Evolutionary conservation across 768 basidiomycete species (phyloP), one percentile per base, ranked within the genome.

Genomic region (Pisolithus microcarpus): DNA sequence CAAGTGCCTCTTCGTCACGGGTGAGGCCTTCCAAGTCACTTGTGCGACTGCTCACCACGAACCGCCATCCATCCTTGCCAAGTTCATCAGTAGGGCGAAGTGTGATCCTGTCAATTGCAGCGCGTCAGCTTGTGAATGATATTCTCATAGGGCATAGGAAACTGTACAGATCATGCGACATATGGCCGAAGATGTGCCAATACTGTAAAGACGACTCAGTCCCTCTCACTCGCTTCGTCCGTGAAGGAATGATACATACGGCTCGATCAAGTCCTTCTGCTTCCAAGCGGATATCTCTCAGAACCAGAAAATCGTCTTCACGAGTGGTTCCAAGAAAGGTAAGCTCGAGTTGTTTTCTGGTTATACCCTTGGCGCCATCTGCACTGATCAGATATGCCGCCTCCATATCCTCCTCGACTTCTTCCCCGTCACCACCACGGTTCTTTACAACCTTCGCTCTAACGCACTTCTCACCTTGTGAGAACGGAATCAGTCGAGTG

Each of bases 401-500:
- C 7, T 51, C 57, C 5, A 65, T 52, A 3, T 45, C 60, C 51
- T 75, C 71, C n/a, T 49, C 42, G 0, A 44, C 38, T 31, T 65
- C 64, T 26, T 59, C 21, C 1, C 58, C 68, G 3, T 63, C 55
- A 19, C 30, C 46, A 16, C 24, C 38, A 31, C 26, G 43, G 13
- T 16, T 55, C 49, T 65, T 61, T 23, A 66, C 34, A 5, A 79
- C 51, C 11, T 65, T 65, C 8, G 70, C 76, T 11, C 62, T 54
- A 6, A 79, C 72, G 28, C 53, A 53, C 30, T 68, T 65, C 1
- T 63, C 61, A 8, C 56, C 54, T 50, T 78, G 72, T 46, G 68
- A 61, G 38, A 80, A 72, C 0, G 72, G 71, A 16, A 59, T 38
- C 9, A 80, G 68, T 50, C 75, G 74, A 1, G 73, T 74, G 16